Conservation (phyloP, 2,329 filamentous ascomycete species). For the Cladorrhinum sp. region DNA sequence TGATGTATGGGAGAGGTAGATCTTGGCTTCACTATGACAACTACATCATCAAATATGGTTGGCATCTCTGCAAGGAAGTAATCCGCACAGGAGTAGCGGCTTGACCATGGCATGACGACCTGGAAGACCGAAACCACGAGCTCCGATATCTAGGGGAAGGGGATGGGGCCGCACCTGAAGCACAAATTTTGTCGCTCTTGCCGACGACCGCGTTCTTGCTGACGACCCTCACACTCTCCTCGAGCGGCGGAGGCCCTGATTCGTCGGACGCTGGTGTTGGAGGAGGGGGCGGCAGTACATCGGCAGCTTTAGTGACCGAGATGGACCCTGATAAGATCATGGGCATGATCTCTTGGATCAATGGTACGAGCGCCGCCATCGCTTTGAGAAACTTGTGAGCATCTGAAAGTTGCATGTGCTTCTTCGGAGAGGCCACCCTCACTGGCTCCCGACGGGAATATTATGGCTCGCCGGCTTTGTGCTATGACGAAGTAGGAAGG, state of each 20-base stretch:
- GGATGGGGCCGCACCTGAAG: slow-evolving; percentile 50
- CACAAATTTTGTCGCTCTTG: slow-evolving; percentile 64
- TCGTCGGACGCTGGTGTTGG: slow-evolving; percentile 38
- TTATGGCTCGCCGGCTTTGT: neutral
- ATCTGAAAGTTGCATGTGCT: slow-evolving; percentile 1
- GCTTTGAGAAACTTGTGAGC: slow-evolving; percentile 5
- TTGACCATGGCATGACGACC: neutral
- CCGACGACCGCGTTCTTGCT: slow-evolving; percentile 57
- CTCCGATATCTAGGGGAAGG: neutral
- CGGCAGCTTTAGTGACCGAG: slow-evolving; percentile 49
- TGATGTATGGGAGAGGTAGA: slow-evolving; percentile 64
- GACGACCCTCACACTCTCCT: slow-evolving; percentile 30
- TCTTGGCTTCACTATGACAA: slow-evolving; percentile 62
- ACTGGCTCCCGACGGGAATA: neutral
- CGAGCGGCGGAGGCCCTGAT: slow-evolving; percentile 27
- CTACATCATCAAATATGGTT: slow-evolving; percentile 32
- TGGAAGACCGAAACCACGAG: neutral
- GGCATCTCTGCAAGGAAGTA: neutral
- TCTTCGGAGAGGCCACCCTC: neutral
- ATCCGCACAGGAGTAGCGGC: neutral
- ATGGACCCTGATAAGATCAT: slow-evolving; percentile 59
- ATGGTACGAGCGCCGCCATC: slow-evolving; percentile 54
- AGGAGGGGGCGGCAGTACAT: slow-evolving; percentile 42
- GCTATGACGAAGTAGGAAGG: slow-evolving; percentile 12
- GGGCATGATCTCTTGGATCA: slow-evolving; percentile 56